Conservation (phyloP, 768 basidiomycete genomes). For the Suillus luteus region DNA sequence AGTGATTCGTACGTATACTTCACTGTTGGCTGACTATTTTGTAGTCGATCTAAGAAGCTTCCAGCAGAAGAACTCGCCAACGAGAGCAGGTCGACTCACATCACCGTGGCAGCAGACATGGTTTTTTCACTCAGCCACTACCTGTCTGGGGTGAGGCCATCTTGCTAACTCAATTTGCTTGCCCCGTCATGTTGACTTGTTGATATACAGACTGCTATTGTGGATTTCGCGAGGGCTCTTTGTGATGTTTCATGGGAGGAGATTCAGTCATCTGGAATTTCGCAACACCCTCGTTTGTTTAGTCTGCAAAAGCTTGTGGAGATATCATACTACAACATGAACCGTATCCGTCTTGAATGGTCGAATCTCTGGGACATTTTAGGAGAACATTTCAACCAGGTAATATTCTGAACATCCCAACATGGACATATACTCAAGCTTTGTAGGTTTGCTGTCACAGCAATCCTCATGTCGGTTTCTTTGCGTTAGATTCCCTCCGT, state of each 20-base stretch:
- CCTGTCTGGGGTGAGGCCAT: conserved; percentile 81
- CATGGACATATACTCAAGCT: conserved; percentile 11
- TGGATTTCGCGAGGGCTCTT: conserved; percentile 94
- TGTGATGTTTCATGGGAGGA: conserved; percentile 99
- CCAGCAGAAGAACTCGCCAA: conserved; percentile 94
- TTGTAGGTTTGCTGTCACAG: conserved; percentile 95
- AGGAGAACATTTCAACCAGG: conserved; percentile 98
- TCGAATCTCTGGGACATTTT: conserved; percentile 96
- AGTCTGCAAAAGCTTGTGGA: conserved; percentile 98
- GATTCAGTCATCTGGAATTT: conserved; percentile 94
- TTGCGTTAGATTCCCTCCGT: conserved; percentile 93
- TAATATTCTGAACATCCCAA: conserved; percentile 30
- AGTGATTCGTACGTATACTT: conserved; percentile 27
- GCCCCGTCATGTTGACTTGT: neutral
- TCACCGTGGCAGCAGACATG: conserved; percentile 99
- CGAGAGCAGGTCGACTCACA: conserved; percentile 95
- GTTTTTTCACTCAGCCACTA: conserved; percentile 96
- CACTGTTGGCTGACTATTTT: conserved; percentile 15
- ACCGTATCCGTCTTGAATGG: conserved; percentile 97
- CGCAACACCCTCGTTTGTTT: conserved; percentile 93
- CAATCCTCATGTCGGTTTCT: conserved; percentile 94
- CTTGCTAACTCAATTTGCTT: conserved; percentile 2
- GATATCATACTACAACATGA: conserved; percentile 99
- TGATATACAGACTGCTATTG: conserved; percentile 79
- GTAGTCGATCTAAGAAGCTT: conserved; percentile 53